Base-by-base conservation (phyloP, 2,329 filamentous ascomycete genomes). In the Chaetomium strumarium region DNA sequence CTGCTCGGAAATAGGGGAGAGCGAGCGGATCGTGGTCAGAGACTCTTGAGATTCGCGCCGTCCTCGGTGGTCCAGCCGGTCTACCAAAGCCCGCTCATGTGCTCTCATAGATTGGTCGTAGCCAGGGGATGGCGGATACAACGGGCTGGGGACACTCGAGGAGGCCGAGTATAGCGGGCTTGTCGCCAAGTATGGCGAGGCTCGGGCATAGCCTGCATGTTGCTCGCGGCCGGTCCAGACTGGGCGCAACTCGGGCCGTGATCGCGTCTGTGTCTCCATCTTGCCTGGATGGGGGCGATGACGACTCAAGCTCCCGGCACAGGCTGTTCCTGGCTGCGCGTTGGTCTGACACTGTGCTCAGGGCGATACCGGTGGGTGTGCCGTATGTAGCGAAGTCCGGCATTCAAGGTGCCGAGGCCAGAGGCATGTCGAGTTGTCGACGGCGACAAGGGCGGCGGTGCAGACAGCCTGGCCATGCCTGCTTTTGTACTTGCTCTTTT, bases 31-130 rank as follows among this genome's bases (percentile, higher is more conserved):
- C 5, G 51, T 46, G 14, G 37, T 50, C 3, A 52, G 54, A 3
- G 48, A 49, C 37, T 41, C 53, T 8, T 44, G 52, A 52, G 54
- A 37, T 37, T 62, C 48, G 58, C 49, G 59, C 38, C 60, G 61
- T 9, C 56, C 55, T 46, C 59, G 62, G 45, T 62, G 62, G 31
- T 69, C 66, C 5, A 71, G 59, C 29, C 65, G 66, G 34, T 68
- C 66, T 11, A 70, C 59, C 53, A 71, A 58, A 6, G 65, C 64
- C 38, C 65, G 64, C 51, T 71, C 68, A 44, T 70, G 69, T 44
- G 63, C 63, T 43, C 66, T 66, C 64, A 70, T 68, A 8, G 60
- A 54, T 2, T 59, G 60, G 56, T 72, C 69, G 43, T 67, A 64
- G 14, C 54, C 55, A 9, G 58, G 56, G n/a, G 62, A 59, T 8